Base-by-base conservation (phyloP, 352 stramenopile genomes). In the Pythium biforme region DNA sequence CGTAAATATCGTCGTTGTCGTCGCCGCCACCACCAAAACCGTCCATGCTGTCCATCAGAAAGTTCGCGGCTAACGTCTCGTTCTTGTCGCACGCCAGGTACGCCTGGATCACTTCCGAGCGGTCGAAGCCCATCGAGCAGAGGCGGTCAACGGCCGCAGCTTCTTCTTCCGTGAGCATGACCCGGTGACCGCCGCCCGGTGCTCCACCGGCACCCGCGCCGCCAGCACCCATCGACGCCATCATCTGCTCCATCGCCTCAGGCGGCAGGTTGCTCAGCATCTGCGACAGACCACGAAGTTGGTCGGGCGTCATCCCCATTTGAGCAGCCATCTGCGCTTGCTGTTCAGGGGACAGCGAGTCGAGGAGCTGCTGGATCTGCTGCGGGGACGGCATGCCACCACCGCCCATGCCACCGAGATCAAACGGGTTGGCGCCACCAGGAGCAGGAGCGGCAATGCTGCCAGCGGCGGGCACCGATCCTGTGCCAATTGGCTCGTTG, bases 61-160 rank as follows among this genome's bases (percentile, higher is more conserved):
- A 97, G 80, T 99, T 99, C 25, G 97, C 97, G 17, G 97, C 97
- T 68, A 99, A 83, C 49, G 94, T 96, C 77, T 99, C 95, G 77
- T 99, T 99, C 87, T 99, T 99, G 86, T 99, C 97, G 71, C 97
- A 99, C 37, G 96, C 96, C 65, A 99, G 78, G 86, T 99, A 99
- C 50, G 97, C 97, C 79, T 99, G 96, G 59, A 97, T 90, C 20
- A 93, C 96, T 68, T 98, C 92, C 29, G 93, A 78, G 67, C 86
- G 89, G 50, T 94, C 81, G 65, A 97, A 97, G 20, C 90, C 89
- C 72, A 97, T 88, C 39, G 91, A 85, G 48, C 76, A 89, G 9
- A 97, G 73, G 20, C 79, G 76, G 55, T 92, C 78, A 33, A 94
- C 83, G 3, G 83, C 83, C 3, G 81, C 83, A 0, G 83, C 79